phyloP scores from a whole-genome alignment of 306 rosid species.

The Malus sieversii region DNA sequence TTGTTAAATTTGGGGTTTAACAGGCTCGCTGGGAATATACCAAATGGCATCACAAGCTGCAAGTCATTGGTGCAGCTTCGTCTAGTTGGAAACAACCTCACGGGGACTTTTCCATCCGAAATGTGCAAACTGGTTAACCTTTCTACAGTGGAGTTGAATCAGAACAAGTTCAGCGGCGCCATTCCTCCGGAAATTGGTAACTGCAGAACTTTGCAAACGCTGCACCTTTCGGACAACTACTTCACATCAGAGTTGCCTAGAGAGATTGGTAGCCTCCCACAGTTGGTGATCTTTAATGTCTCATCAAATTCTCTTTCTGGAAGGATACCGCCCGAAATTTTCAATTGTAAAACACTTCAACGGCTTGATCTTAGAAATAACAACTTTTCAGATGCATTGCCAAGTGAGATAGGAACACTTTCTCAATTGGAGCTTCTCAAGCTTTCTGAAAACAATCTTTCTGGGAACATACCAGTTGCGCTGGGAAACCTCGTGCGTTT shows the following conservation, averaged over 20 bases:
- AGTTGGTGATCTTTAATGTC: conserved; percentile 72
- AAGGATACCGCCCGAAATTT: conserved; percentile 48
- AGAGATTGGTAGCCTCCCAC: conserved; percentile 65
- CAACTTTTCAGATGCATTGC: conserved; percentile 47
- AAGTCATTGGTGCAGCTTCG: conserved; percentile 52
- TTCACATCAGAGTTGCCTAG: conserved; percentile 62
- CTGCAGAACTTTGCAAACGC: conserved; percentile 66
- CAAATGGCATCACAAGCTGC: conserved; percentile 56
- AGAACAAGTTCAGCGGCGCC: conserved; percentile 69
- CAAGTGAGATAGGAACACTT: conserved; percentile 59
- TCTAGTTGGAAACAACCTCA: conserved; percentile 49
- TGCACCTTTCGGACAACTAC: conserved; percentile 60
- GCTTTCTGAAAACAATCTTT: conserved; percentile 55
- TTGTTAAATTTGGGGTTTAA: conserved; percentile 56
- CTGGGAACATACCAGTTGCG: conserved; percentile 52
- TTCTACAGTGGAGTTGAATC: conserved; percentile 59
- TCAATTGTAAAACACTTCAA: conserved; percentile 57
- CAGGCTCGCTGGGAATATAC: conserved; percentile 55
- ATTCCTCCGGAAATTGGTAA: conserved; percentile 48
- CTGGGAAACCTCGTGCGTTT: conserved; percentile 60
- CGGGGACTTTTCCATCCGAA: conserved; percentile 53
- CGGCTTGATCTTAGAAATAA: conserved; percentile 74
- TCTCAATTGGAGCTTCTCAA: conserved; percentile 69
- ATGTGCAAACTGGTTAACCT: conserved; percentile 58
- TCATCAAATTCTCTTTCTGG: conserved; percentile 67